Percentiles rank a stretch among this genome's conserved stretches.
phyloP scores from a whole-genome alignment of 2,329 filamentous ascomycete genomes.

The Claviceps capensis region DNA sequence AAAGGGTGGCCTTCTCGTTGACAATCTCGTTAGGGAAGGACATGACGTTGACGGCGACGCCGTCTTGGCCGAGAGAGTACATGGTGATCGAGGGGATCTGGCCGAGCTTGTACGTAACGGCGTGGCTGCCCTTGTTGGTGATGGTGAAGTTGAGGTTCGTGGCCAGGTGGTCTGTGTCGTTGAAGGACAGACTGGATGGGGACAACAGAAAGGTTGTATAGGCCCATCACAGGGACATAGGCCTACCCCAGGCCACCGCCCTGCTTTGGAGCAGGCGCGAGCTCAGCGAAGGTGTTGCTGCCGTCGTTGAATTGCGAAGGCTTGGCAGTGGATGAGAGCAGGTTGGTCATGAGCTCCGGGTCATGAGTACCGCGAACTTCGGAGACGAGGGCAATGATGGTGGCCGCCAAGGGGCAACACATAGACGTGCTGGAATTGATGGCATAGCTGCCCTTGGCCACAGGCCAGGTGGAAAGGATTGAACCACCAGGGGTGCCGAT shows the following conservation, averaged over 20 bases:
- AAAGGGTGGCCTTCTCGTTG: slow-evolving; percentile 25
- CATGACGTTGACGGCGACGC: slow-evolving; percentile 22
- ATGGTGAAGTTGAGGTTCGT: slow-evolving; percentile 37
- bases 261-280: slow-evolving; percentile 46
- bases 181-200: slow-evolving; percentile 44
- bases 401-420: slow-evolving; percentile 41
- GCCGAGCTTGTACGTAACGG: slow-evolving; percentile 36
- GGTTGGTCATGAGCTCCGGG: slow-evolving; percentile 33
- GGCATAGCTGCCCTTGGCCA: slow-evolving; percentile 30
- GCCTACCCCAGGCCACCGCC: slow-evolving; percentile 46
- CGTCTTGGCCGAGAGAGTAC: slow-evolving; percentile 29
- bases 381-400: slow-evolving; percentile 37
- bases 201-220: slow-evolving; percentile 37
- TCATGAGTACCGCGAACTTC: slow-evolving; percentile 34
- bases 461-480: slow-evolving; percentile 43
- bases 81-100: slow-evolving; percentile 36
- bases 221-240: slow-evolving; percentile 37
- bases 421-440: slow-evolving; percentile 46
- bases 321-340: slow-evolving; percentile 35
- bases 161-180: slow-evolving; percentile 45
- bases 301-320: slow-evolving; percentile 34
- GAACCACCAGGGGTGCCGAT: slow-evolving; percentile 39
- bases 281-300: slow-evolving; percentile 16
- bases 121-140: slow-evolving; percentile 34
- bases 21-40: slow-evolving; percentile 31